phyloP scores from a whole-genome alignment of 2,329 filamentous ascomycete genomes.

The Stylonectria norvegica region DNA sequence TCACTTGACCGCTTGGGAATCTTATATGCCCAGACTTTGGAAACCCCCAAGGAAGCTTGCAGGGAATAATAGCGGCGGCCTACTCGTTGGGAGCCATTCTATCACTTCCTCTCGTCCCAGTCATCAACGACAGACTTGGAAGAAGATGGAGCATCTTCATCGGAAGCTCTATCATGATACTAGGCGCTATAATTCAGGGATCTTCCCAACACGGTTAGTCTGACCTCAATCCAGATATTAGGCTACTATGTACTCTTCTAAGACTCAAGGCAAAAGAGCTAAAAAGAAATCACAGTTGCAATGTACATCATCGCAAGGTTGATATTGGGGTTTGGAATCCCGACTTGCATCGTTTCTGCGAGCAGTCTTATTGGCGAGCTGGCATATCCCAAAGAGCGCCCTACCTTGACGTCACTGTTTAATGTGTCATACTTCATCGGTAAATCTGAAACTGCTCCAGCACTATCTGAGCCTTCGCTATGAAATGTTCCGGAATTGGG shows the following conservation, averaged over 20 bases:
- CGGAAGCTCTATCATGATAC: constrained; percentile 51
- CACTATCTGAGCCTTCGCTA: too few relatives aligned
- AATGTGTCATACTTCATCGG: constrained; percentile 6
- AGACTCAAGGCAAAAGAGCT: background rate
- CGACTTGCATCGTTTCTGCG: constrained; percentile 56
- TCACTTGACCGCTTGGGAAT: too few relatives aligned
- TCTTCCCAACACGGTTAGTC: constrained; percentile 45
- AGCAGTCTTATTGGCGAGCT: constrained; percentile 58
- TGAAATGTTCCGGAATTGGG: too few relatives aligned
- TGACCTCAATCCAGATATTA: too few relatives aligned
- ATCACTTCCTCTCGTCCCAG: constrained; percentile 55
- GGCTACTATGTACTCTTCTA: background rate
- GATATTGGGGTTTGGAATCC: constrained; percentile 60
- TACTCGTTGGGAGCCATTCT: constrained; percentile 59
- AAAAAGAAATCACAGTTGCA: constrained; percentile 34
- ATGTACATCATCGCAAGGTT: constrained; percentile 61
- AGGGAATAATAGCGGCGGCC: constrained; percentile 55
- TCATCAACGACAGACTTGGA: constrained; percentile 53
- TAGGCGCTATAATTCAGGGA: constrained; percentile 54
- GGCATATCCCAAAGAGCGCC: constrained; percentile 58
- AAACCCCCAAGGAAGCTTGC: constrained; percentile 18
- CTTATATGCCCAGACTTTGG: background rate
- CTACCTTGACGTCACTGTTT: constrained; percentile 36
- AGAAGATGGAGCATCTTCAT: constrained; percentile 55
- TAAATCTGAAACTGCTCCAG: too few relatives aligned